These are phyloP conservation scores for Exophiala aquamarina DNA, from an alignment of 2,329 filamentous ascomycete species.

Conservation along the genomic window DNA sequence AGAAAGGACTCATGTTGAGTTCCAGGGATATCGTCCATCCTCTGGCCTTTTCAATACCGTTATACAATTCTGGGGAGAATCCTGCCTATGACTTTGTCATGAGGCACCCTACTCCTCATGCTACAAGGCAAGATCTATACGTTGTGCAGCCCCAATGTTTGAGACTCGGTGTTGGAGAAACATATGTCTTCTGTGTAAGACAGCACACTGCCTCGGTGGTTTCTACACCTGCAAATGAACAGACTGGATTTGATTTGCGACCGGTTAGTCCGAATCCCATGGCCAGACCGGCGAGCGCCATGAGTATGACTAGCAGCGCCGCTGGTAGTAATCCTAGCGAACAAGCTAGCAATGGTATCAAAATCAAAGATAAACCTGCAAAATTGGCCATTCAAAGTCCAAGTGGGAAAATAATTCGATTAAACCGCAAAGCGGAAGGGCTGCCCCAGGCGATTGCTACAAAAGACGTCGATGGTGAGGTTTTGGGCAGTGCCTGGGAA, in stretches of 20 bases:
- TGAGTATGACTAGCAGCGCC: conserved; percentile 60
- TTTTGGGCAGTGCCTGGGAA: conserved; percentile 62
- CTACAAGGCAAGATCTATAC: conserved; percentile 95
- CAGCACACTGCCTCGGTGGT: conserved; percentile 70
- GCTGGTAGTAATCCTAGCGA: conserved; percentile 52
- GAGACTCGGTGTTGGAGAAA: conserved; percentile 87
- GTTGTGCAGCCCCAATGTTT: conserved; percentile 94
- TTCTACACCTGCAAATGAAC: conserved; percentile 18
- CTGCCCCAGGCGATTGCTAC: conserved; percentile 40
- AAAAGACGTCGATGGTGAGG: conserved; percentile 31
- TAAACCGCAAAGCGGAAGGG: conserved; percentile 49
- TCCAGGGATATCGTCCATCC: conserved; percentile 95
- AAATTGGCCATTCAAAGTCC: conserved; percentile 95
- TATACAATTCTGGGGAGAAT: conserved; percentile 88
- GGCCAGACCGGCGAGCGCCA: conserved; percentile 57
- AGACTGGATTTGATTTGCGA: conserved; percentile 25
- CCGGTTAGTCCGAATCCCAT: conserved; percentile 34
- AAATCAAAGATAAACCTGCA: conserved; percentile 74
- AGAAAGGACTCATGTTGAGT: conserved; percentile 93
- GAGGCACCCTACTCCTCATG: conserved; percentile 92
- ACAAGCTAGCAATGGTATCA: conserved; percentile 49
- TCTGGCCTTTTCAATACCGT: conserved; percentile 82
- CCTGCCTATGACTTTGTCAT: conserved; percentile 91
- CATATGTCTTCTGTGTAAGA: conserved; percentile 93
- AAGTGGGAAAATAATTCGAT: conserved; percentile 86